Base-by-base conservation (phyloP, 75 land plant genomes). In the Sequoia sempervirens region DNA sequence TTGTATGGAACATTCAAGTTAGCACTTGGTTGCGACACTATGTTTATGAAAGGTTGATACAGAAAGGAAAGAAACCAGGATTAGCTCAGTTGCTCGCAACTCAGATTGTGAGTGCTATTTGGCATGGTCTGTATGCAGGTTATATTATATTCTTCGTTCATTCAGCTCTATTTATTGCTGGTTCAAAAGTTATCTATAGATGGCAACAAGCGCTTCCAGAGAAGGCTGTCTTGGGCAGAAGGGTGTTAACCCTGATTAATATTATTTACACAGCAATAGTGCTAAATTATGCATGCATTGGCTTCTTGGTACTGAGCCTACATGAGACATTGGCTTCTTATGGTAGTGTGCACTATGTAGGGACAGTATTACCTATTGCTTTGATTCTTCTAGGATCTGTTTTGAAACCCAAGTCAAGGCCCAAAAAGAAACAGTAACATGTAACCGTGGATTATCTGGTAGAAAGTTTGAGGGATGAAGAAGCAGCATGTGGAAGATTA, bases 51-150 rank as follows among this genome's bases (percentile, higher is more conserved):
- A 98, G 99, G 87, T 87, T 98, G 36, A 56, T 92, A 86, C 89
- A 88, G 83, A 93, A 92, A 83, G 96, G 99, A 41, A 93, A 89
- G 89, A 96, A 92, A 84, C 87, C 99, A 78, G 99, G 99, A 20
- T 95, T 96, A 84, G 80, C 86, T 50, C 99, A 98, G 90, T 87
- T 98, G 89, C 88, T 98, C 82, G 92, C 88, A 17, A 98, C 99
- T 50, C 99, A 98, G 82, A 96, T 95, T 69, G 91, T 95, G 46
- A 98, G 99, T 91, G 99, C 99, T 64, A 89, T 98, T 79, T 98
- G 99, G 99, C 99, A 98, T 95, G 99, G 99, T 81, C 81, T 98
- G 78, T 98, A 98, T 88, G 92, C 97, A 61, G 99, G 99, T 7
- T 98, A 98, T 87, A 89, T 98, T 23, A 89, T 95, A 72, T 98